Evolutionary conservation across 164 flowering plant genomes (phyloP), one percentile per base, ranked within the genome.

Genomic region (Umbilicus rupestris): DNA sequence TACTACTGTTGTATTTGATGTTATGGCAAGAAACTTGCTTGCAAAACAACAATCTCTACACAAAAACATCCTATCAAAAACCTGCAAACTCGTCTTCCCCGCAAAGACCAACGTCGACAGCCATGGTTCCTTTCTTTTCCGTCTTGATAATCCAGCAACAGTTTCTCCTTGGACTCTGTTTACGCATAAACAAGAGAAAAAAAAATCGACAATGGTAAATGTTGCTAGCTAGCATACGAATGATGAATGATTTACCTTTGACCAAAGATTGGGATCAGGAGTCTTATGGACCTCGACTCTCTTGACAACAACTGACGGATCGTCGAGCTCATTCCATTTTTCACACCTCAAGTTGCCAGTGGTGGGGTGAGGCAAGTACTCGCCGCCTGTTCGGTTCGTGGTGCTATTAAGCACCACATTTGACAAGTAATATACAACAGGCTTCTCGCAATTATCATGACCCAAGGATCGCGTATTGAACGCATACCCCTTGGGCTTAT

Each of bases 101-200:
- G 60, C 85, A 84, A n/a, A 19, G 69, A 7, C 84, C 85, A 17
- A 84, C 84, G 39, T 80, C 78, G 42, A 82, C 46, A 11, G 31
- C 71, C 74, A 84, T 20, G 7, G 78, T 76, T 35, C 64, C 70
- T 30, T 73, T 58, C 75, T 72, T 81, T 63, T 70, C 57, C 35
- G 74, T 63, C 4, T 68, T 69, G 68, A 79, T 35, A 0, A 81
- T 66, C 70, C 83, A 78, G 70, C 87, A 83, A 63, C 87, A 81
- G 28, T 83, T 78, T 52, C 85, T 78, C 60, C 87, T 78, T 1
- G 82, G 83, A 69, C 83, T 30, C 87, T 83, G 77, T 66, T 39
- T 50, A 44, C 17, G 28, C 12, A 41, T 22, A 28, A 19, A 12
- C 31, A 55, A 26, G 11, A 26, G 17, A 26, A 29, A 0, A 6